Evolutionary conservation across 768 basidiomycete species (phyloP).

Genomic region (Termitomyces eurrhizus): DNA sequence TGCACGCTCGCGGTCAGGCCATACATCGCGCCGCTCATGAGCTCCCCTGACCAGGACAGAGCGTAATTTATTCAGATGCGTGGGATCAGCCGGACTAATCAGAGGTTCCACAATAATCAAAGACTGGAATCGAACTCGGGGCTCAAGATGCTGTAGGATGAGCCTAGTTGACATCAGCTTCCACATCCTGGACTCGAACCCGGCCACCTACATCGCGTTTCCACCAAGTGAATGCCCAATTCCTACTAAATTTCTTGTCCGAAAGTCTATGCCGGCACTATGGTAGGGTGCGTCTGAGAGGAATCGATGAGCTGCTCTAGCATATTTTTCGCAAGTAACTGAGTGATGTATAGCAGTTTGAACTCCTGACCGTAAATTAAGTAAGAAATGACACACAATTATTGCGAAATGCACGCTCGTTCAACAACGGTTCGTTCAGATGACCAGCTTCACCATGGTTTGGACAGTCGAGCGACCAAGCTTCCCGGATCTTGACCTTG

Average conservation of each 20-base stretch:
- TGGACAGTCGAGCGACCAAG: conserved; percentile 69
- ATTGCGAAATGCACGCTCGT: conserved; percentile 37
- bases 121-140: conserved; percentile 41
- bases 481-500: conserved; percentile 43
- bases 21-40: conserved; percentile 45
- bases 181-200: not conserved
- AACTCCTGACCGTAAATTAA: not conserved
- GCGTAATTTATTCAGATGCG: conserved; percentile 39
- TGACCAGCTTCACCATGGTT: conserved; percentile 64
- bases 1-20: conserved; percentile 47
- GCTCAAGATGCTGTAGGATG: conserved; percentile 47
- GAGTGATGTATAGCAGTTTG: not conserved
- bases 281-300: conserved; percentile 37
- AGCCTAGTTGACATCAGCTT: conserved; percentile 31
- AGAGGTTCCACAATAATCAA: conserved; percentile 65
- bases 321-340: conserved; percentile 69
- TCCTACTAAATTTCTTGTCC: conserved; percentile 48
- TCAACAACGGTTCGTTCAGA: conserved; percentile 48
- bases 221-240: conserved; percentile 70
- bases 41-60: conserved; percentile 41
- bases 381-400: conserved; percentile 35
- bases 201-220: conserved; percentile 51
- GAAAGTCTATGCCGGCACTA: conserved; percentile 44
- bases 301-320: conserved; percentile 54
- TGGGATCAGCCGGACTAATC: conserved; percentile 46